Percentiles rank a stretch among this genome's conserved stretches.
Evolutionary conservation across 257 asterid genomes (phyloP).

Genomic region (Solanum dulcamara): DNA sequence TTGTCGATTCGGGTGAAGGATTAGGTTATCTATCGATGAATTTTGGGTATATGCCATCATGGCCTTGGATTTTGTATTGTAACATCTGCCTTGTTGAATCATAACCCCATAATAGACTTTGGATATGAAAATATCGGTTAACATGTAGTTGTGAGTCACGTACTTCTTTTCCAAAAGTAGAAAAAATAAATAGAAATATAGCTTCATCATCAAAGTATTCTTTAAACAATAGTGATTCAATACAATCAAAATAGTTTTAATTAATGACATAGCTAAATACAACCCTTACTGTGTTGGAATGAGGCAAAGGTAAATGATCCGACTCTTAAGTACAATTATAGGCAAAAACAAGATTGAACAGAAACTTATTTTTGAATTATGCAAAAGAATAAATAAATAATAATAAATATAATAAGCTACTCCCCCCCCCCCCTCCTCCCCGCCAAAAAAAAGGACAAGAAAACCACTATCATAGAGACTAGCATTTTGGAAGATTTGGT

Average conservation of each 20-base stretch:
- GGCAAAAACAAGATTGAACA: neutral
- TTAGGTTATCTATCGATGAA: too few relatives aligned
- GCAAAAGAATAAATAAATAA: neutral
- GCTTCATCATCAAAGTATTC: neutral
- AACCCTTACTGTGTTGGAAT: neutral
- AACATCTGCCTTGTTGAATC: too few relatives aligned
- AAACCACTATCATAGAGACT: neutral
- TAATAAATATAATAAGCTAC: neutral
- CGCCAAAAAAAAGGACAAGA: neutral
- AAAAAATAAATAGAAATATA: neutral
- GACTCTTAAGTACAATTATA: neutral
- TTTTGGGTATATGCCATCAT: too few relatives aligned
- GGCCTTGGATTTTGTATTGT: too few relatives aligned
- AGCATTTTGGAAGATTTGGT: neutral
- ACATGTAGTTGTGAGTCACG: too few relatives aligned
- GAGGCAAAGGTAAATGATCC: neutral
- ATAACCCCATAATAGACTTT: too few relatives aligned
- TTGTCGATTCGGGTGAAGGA: too few relatives aligned
- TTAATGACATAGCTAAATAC: neutral
- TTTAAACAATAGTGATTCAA: neutral
- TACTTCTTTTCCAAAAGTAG: neutral
- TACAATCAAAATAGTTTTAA: neutral
- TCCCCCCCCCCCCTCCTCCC: too few relatives aligned
- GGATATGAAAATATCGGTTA: too few relatives aligned
- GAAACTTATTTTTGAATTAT: neutral